phyloP scores from a whole-genome alignment of 345 rosid species.

The Eucalyptus melliodora region DNA sequence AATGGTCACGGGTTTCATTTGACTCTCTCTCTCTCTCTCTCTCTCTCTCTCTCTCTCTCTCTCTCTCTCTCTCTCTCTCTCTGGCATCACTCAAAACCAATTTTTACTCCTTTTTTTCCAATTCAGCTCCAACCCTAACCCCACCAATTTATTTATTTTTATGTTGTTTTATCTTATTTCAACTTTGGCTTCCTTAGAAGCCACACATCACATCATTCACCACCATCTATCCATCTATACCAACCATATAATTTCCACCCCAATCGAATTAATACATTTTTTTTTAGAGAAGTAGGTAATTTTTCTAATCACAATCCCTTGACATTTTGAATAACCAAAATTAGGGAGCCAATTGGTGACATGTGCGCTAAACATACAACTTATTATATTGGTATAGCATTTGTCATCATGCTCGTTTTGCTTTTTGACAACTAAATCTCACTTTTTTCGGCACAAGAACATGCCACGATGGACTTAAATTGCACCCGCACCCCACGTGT shows the following conservation, averaged over 20 bases:
- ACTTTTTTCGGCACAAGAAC: neutral
- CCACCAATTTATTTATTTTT: neutral
- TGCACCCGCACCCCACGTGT: neutral
- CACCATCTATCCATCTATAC: neutral
- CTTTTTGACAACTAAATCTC: neutral
- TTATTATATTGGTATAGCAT: neutral
- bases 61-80: no score
- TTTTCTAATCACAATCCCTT: neutral
- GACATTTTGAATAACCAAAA: neutral
- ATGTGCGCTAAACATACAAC: neutral
- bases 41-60: no score
- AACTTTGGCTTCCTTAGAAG: neutral
- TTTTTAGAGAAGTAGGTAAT: neutral
- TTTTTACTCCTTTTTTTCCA: neutral
- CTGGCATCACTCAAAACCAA: neutral
- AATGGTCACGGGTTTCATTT: slow-evolving; percentile 59
- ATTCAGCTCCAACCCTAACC: neutral
- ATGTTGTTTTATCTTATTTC: neutral
- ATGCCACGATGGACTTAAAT: neutral
- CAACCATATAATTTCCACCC: neutral
- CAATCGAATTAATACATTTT: neutral
- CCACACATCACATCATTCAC: neutral
- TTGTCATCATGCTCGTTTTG: neutral
- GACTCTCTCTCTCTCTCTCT: no score
- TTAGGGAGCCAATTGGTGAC: neutral